Base-by-base conservation (phyloP, 2,329 filamentous ascomycete species). In the Pezicula neosporulosa region DNA sequence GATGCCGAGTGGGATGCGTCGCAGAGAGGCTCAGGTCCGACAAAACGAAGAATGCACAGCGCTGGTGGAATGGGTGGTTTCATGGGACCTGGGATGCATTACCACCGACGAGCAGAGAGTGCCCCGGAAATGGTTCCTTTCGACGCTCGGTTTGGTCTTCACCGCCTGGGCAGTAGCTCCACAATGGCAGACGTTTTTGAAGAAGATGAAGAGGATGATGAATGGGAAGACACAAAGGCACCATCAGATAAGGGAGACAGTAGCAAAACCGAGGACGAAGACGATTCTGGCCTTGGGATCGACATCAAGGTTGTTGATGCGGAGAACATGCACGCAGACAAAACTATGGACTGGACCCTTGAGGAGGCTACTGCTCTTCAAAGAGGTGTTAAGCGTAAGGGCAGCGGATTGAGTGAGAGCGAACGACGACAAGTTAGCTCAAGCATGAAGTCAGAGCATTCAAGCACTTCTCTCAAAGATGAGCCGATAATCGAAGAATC, bases 111-210 rank as follows among this genome's bases (percentile, higher is more conserved):
- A 53, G 83, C 89, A 2, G 88, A 93, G 64, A 93, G 89, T 63
- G 89, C 89, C 1, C 89, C 89, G 4, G 87, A 90, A 61, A 80
- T 92, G 68, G 83, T 82, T 12, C 85, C 87, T 0, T 93, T 93
- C 60, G 88, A 92, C 27, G 78, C 79, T 50, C 76, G 82, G 16
- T 86, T 84, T 56, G 80, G 78, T 39, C 56, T 68, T 24, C 78
- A 81, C 52, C 77, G 82, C 15, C 84, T 85, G 47, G 80, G 78
- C 37, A 87, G 83, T 66, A 82, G 81, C 58, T 84, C 86, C 0
- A 86, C 86, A 0, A 92, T 94, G 88, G 88, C 86, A 0, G 89
- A 93, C 64, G 89, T 94, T 1, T 94, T 93, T 57, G 89, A 94
- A 64, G 89, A 93, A 60, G 89, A 92, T 27, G 89, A 91, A 56